A percentile compares a stretch with the other conserved stretches of the same genome.
phyloP scores from a whole-genome alignment of 352 stramenopile genomes.

The Globisporangium recalcitrans region DNA sequence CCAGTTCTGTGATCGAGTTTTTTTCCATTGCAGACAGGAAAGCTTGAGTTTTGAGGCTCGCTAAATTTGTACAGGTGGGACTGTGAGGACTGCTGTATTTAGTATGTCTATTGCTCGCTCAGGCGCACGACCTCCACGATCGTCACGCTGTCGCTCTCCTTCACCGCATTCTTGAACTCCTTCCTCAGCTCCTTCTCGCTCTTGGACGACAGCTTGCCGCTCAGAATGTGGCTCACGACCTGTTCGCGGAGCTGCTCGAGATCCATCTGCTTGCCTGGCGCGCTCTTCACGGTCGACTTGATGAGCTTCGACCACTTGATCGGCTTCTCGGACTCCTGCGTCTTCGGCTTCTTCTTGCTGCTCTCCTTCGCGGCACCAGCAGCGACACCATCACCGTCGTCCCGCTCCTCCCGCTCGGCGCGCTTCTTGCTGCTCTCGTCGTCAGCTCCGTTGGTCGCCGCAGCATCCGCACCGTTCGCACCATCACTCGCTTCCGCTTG shows the following conservation, averaged over 20 bases:
- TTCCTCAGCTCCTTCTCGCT: constrained; percentile 65
- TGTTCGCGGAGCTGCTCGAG: constrained; percentile 42
- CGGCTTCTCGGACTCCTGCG: constrained; percentile 22
- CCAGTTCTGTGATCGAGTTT: too few relatives aligned
- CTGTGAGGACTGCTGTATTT: too few relatives aligned
- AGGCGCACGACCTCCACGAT: constrained; percentile 54
- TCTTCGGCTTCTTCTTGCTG: constrained; percentile 29
- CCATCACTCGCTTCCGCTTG: constrained; percentile 16
- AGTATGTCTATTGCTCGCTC: constrained; percentile 17
- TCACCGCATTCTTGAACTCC: constrained; percentile 49
- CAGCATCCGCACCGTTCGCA: background rate
- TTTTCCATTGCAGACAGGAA: too few relatives aligned
- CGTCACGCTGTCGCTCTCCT: constrained; percentile 31
- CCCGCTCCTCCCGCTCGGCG: constrained; percentile 26
- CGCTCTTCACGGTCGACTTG: constrained; percentile 45
- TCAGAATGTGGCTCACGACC: constrained; percentile 38
- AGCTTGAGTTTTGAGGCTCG: too few relatives aligned
- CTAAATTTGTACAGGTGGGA: too few relatives aligned
- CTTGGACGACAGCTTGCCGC: constrained; percentile 40
- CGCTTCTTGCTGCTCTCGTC: constrained; percentile 39
- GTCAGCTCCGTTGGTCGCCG: constrained; percentile 11
- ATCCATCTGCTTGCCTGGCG: constrained; percentile 43
- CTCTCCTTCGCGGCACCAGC: constrained; percentile 31
- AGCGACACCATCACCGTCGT: constrained; percentile 15
- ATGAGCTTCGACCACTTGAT: constrained; percentile 77